Evolutionary conservation across 768 basidiomycete species (phyloP).

Genomic region (Suillus tomentosus): DNA sequence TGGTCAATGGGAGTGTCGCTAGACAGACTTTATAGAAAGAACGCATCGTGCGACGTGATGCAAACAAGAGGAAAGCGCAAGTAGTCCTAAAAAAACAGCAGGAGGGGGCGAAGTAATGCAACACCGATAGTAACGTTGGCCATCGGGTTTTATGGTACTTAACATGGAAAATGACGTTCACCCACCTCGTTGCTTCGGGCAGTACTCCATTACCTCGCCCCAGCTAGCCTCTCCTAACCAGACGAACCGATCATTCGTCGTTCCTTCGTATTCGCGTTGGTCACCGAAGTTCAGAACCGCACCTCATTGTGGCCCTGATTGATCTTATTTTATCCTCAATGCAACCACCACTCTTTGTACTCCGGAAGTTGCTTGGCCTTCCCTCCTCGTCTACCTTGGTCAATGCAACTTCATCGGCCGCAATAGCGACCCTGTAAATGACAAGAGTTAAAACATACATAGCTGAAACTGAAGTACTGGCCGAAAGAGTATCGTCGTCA

Average conservation of each 20-base stretch:
- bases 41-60: slow-evolving; percentile 28
- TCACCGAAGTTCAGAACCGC: too few species aligned
- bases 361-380: background rate
- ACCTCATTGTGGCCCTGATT: background rate
- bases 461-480: background rate
- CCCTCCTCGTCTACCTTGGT: background rate
- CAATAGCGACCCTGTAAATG: background rate
- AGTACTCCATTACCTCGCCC: background rate
- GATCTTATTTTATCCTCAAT: background rate
- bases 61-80: background rate
- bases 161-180: background rate
- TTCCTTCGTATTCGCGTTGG: background rate
- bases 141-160: background rate
- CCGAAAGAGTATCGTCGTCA: background rate
- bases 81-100: background rate
- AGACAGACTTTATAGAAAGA: slow-evolving; percentile 33
- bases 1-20: slow-evolving; percentile 32
- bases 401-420: background rate
- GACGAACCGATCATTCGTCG: background rate
- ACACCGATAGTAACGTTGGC: background rate
- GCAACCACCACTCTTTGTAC: background rate
- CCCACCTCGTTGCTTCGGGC: background rate
- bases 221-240: background rate
- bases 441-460: background rate
- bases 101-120: background rate